phyloP scores from a whole-genome alignment of 352 stramenopile genomes.

The Bremia lactucae region DNA sequence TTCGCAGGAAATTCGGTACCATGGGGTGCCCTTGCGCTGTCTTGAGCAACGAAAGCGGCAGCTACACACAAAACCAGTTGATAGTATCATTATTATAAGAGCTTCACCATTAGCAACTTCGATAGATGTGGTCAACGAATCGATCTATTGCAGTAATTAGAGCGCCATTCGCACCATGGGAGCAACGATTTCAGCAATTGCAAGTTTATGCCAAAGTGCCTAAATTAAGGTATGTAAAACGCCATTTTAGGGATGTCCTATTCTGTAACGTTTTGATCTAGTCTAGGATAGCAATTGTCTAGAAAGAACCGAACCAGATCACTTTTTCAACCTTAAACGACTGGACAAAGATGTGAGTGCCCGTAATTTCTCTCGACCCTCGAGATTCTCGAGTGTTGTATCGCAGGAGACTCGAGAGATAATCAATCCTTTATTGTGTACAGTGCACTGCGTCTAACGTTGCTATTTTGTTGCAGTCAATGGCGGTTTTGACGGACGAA shows the following conservation, averaged over 20 bases:
- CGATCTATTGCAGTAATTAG: neutral
- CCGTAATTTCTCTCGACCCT: neutral
- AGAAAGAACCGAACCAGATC: slow-evolving; percentile 11
- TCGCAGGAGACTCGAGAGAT: neutral
- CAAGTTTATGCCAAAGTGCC: slow-evolving; percentile 10
- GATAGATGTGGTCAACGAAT: neutral
- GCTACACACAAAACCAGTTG: slow-evolving; percentile 51
- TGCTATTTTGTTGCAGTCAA: slow-evolving; percentile 4
- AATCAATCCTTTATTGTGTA: slow-evolving; percentile 9
- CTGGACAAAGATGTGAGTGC: slow-evolving; percentile 3
- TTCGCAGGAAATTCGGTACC: slow-evolving; percentile 21
- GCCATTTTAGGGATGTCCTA: neutral
- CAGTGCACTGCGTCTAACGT: neutral
- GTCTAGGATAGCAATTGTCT: slow-evolving; percentile 1
- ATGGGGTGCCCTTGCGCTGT: slow-evolving; percentile 92
- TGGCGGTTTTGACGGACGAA: slow-evolving; percentile 49
- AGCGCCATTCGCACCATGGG: neutral
- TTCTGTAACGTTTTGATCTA: neutral
- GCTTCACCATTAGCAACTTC: no score
- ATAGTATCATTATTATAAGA: no score
- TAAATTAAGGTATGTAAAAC: slow-evolving; percentile 13
- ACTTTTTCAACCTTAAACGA: slow-evolving; percentile 18
- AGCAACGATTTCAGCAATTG: no score
- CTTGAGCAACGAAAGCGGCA: slow-evolving; percentile 94
- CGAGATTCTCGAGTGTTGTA: neutral